phyloP scores from a whole-genome alignment of 805 yeast species.

The Ogataea kodamae region DNA sequence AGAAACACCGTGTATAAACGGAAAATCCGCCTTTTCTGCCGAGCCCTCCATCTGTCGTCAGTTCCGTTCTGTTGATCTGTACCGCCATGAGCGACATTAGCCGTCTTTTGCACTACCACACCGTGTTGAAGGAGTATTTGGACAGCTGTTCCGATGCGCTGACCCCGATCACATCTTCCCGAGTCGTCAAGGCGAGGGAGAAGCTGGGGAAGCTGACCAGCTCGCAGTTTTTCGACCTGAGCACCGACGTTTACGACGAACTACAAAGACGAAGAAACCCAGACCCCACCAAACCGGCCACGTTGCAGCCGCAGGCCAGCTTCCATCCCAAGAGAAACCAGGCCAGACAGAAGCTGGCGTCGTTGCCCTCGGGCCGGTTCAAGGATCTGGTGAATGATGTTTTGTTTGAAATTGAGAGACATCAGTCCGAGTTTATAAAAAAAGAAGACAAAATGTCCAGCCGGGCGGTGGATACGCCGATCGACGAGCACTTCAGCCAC shows the following conservation, averaged over 20 bases:
- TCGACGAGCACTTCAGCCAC: slow-evolving; percentile 1
- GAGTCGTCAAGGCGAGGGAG: slow-evolving; percentile 81
- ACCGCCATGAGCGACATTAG: slow-evolving; percentile 16
- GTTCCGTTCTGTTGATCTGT: slow-evolving; percentile 1
- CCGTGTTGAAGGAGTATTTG: slow-evolving; percentile 48
- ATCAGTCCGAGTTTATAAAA: slow-evolving; percentile 20
- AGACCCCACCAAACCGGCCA: slow-evolving; percentile 50
- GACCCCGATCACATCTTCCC: slow-evolving; percentile 42
- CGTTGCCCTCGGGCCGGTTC: slow-evolving; percentile 77
- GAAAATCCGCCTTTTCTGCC: too few relatives aligned
- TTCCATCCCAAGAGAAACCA: slow-evolving; percentile 95
- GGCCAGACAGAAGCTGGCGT: slow-evolving; percentile 87
- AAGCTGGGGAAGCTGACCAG: slow-evolving; percentile 76
- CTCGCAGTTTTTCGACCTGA: slow-evolving; percentile 81
- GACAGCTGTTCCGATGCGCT: slow-evolving; percentile 45
- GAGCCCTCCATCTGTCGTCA: too few relatives aligned
- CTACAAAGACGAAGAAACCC: slow-evolving; percentile 70
- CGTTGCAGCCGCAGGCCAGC: slow-evolving; percentile 61
- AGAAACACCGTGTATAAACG: too few relatives aligned
- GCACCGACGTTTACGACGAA: slow-evolving; percentile 95
- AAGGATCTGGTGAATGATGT: slow-evolving; percentile 90
- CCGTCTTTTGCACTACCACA: slow-evolving; percentile 37
- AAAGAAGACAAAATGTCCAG: slow-evolving; percentile 15
- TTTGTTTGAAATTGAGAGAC: slow-evolving; percentile 75
- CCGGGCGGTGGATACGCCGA: slow-evolving; percentile 11